Conservation (phyloP, 2,329 filamentous ascomycete species). For the Claviceps spartinae region DNA sequence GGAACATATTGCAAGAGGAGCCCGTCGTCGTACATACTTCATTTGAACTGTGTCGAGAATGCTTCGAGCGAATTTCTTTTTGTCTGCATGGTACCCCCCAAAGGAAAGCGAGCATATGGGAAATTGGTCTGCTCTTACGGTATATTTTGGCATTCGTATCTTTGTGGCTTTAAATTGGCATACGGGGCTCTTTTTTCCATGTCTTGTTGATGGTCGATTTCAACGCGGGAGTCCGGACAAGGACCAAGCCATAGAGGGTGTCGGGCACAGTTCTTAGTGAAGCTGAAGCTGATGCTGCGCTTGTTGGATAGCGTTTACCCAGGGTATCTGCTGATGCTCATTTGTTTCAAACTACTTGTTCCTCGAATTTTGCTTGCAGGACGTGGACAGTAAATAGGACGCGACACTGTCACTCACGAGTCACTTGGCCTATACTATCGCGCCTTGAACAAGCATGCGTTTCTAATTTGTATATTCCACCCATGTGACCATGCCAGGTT, state of each 20-base stretch:
- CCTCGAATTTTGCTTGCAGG: background rate
- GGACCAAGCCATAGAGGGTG: background rate
- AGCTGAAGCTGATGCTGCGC: background rate
- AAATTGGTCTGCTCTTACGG: background rate
- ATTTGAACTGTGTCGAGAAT: background rate
- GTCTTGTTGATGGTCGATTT: slow-evolving; percentile 3
- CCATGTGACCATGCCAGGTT: background rate
- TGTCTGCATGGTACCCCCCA: slow-evolving; percentile 1
- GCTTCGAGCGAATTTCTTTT: background rate
- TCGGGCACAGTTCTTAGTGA: background rate
- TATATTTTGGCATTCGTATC: background rate
- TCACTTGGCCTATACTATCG: too few relatives aligned
- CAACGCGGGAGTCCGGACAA: background rate
- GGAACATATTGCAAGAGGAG: background rate
- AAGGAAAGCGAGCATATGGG: background rate
- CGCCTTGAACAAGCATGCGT: background rate
- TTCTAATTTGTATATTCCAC: background rate
- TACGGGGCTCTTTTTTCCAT: background rate
- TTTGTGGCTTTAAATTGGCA: background rate
- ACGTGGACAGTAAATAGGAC: background rate
- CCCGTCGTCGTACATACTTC: background rate
- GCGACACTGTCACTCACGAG: background rate
- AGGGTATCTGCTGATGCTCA: background rate
- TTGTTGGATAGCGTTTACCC: background rate
- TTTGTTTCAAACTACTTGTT: background rate